A percentile compares a stretch with the other conserved stretches of the same genome.
phyloP scores from a whole-genome alignment of 169 alveolate genomes.

The Amoebophrya sp. region DNA sequence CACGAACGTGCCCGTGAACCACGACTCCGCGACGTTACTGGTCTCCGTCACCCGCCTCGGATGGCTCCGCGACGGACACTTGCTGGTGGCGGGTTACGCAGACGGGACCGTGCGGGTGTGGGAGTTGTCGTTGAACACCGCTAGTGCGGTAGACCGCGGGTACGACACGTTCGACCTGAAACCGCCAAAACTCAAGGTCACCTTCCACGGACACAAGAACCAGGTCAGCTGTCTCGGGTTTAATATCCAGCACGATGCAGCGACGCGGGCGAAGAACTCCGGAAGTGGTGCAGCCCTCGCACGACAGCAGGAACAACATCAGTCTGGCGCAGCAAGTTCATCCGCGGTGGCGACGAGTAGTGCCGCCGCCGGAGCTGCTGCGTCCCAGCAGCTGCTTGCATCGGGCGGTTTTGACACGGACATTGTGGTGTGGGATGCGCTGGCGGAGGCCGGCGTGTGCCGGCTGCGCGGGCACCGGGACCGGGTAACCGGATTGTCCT shows the following conservation, averaged over 20 bases:
- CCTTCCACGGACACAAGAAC: slow-evolving; percentile 19
- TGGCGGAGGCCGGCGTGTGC: slow-evolving; percentile 63
- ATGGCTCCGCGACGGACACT: background rate
- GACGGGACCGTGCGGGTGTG: background rate
- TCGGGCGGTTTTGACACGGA: slow-evolving; percentile 71
- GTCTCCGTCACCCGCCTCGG: background rate
- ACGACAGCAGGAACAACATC: too few relatives aligned
- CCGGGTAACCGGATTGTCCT: slow-evolving; percentile 54
- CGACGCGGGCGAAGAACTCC: background rate
- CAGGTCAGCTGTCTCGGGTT: background rate
- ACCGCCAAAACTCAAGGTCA: background rate
- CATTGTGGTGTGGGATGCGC: slow-evolving; percentile 67
- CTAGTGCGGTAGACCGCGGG: background rate
- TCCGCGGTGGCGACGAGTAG: background rate
- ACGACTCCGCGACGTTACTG: background rate
- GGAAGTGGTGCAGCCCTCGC: background rate
- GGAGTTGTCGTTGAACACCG: background rate
- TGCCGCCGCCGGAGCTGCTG: too few relatives aligned
- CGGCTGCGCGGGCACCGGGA: slow-evolving; percentile 66
- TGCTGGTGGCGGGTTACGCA: background rate
- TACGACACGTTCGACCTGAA: slow-evolving; percentile 7
- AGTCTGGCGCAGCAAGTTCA: too few relatives aligned
- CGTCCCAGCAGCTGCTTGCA: too few relatives aligned
- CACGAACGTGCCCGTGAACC: too few relatives aligned
- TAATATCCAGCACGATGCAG: background rate